A percentile compares a stretch with the other conserved stretches of the same genome.
Conservation (phyloP, 768 basidiomycete species). For the Paxillus involutus region DNA sequence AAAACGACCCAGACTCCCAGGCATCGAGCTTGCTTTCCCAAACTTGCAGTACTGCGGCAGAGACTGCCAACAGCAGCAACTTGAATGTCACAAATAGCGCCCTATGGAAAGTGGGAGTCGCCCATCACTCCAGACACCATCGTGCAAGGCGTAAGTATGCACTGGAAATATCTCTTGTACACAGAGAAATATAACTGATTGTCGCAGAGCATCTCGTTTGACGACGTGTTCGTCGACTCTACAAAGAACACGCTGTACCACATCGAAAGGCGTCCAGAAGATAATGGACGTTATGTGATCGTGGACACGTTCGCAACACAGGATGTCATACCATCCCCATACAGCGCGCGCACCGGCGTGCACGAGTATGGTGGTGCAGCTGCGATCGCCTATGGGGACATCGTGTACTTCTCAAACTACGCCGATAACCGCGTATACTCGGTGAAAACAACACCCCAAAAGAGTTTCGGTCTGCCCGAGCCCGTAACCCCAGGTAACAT, state of each 20-base stretch:
- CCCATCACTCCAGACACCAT: slow-evolving; percentile 54
- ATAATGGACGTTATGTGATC: slow-evolving; percentile 55
- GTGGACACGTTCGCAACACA: slow-evolving; percentile 45
- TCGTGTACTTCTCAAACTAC: slow-evolving; percentile 60
- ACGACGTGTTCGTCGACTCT: slow-evolving; percentile 55
- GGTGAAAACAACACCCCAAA: slow-evolving; percentile 24
- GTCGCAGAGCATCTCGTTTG: slow-evolving; percentile 28
- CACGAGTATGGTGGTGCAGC: slow-evolving; percentile 75
- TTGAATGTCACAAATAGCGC: slow-evolving; percentile 34
- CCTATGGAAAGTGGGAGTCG: slow-evolving; percentile 65
- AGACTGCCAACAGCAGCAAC: too few relatives aligned
- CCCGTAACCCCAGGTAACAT: slow-evolving; percentile 63
- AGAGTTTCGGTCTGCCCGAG: slow-evolving; percentile 27
- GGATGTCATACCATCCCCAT: slow-evolving; percentile 55
- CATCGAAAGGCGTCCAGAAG: slow-evolving; percentile 58
- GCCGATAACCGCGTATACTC: slow-evolving; percentile 54
- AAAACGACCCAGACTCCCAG: too few relatives aligned
- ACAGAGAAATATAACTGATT: neutral
- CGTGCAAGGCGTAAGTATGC: slow-evolving; percentile 40
- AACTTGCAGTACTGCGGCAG: too few relatives aligned
- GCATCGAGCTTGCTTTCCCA: too few relatives aligned
- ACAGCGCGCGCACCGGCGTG: slow-evolving; percentile 57
- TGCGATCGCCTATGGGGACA: slow-evolving; percentile 48
- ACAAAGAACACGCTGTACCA: slow-evolving; percentile 47
- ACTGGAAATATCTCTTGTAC: slow-evolving; percentile 2